Evolutionary conservation across 768 basidiomycete species (phyloP).

Genomic region (Lactarius deliciosus): DNA sequence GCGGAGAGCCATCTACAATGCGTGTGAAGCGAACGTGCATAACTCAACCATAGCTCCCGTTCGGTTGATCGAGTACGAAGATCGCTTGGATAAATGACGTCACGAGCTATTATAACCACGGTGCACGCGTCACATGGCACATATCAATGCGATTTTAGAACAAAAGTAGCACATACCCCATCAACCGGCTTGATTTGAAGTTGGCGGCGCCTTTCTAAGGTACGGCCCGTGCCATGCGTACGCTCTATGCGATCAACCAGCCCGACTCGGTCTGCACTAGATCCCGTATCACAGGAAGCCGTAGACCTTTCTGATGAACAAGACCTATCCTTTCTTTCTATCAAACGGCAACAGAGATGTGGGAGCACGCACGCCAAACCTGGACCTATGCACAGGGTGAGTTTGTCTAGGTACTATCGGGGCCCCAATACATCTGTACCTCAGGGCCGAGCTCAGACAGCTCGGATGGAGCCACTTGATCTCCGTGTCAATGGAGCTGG

Average conservation of each 20-base stretch:
- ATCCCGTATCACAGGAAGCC: too few relatives aligned
- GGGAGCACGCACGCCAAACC: too few relatives aligned
- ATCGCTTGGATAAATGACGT: background rate
- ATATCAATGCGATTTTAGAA: too few relatives aligned
- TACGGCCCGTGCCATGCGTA: too few relatives aligned
- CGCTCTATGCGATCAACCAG: too few relatives aligned
- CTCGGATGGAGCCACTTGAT: constrained; percentile 31
- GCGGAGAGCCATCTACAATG: background rate
- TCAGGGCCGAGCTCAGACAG: constrained; percentile 11
- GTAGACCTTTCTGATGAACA: too few relatives aligned
- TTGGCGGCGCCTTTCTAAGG: too few relatives aligned
- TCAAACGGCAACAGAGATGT: background rate
- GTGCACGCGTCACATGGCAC: background rate
- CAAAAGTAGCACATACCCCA: too few relatives aligned
- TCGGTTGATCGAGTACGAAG: background rate
- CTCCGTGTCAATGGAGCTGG: constrained; percentile 30
- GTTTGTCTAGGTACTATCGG: background rate
- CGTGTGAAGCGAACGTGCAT: background rate
- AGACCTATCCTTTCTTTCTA: too few relatives aligned
- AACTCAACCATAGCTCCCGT: background rate
- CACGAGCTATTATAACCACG: background rate
- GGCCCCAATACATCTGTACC: background rate
- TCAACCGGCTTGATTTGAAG: too few relatives aligned
- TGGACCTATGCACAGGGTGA: background rate
- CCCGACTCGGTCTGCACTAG: too few relatives aligned